phyloP scores from a whole-genome alignment of 495 filamentous ascomycete species.

The Jackrogersella minutella region DNA sequence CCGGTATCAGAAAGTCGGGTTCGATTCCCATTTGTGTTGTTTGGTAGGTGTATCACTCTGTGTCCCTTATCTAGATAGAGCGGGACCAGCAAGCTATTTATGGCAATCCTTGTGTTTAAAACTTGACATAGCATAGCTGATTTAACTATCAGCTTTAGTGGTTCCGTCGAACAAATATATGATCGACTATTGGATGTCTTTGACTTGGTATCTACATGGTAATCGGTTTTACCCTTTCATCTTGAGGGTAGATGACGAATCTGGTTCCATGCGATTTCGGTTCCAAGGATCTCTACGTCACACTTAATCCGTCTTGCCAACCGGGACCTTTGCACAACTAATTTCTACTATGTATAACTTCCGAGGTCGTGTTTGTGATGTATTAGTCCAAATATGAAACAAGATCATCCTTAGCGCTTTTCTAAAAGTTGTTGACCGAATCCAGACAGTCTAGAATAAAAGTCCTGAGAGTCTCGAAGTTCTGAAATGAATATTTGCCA shows the following conservation, averaged over 20 bases:
- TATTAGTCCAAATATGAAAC: background rate
- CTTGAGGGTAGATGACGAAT: background rate
- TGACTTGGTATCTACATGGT: background rate
- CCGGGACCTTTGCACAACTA: background rate
- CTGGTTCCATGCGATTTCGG: background rate
- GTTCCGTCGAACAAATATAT: background rate
- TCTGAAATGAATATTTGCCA: background rate
- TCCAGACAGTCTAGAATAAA: no score
- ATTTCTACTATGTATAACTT: background rate
- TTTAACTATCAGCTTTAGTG: background rate
- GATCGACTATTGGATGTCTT: background rate
- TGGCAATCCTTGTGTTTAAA: background rate
- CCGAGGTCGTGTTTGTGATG: background rate
- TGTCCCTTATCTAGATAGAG: background rate
- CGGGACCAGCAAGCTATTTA: background rate
- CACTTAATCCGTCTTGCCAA: background rate
- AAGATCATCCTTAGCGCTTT: background rate
- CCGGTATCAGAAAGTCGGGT: background rate
- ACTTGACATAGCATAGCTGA: background rate
- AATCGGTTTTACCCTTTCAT: background rate
- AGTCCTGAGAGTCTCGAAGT: background rate
- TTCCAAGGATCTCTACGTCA: background rate
- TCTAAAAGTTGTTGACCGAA: background rate
- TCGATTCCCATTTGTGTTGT: background rate
- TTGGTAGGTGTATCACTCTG: no score